These are phyloP conservation scores for Mucor circinelloides DNA, from an alignment of 371 early-diverging fungal species.

Conservation along the genomic window DNA sequence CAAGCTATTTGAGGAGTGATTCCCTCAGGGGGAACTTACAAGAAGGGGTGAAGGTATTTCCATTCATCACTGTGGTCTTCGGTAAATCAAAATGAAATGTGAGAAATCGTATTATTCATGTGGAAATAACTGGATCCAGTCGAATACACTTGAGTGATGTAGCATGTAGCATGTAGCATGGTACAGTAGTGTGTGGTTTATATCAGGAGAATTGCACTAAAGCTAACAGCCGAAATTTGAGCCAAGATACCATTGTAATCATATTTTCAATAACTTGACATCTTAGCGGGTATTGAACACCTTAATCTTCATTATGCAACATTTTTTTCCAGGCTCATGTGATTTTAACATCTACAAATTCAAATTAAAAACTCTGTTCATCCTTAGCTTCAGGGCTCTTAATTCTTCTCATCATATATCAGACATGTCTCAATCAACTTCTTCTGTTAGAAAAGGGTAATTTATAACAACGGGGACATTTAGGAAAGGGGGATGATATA, in stretches of 20 bases:
- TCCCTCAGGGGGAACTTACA: neutral
- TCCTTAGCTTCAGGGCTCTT: neutral
- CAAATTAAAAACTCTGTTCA: neutral
- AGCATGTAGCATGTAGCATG: neutral
- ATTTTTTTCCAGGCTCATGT: constrained; percentile 7
- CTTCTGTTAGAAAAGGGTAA: constrained; percentile 36
- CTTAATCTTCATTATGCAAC: neutral
- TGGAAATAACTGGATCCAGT: neutral
- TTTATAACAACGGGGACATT: neutral
- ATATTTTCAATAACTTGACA: neutral
- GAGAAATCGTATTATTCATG: neutral
- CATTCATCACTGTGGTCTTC: neutral
- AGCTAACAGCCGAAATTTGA: neutral
- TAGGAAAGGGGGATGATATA: neutral
- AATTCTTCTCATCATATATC: neutral
- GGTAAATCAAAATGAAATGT: neutral
- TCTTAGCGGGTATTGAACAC: neutral
- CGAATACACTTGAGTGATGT: neutral
- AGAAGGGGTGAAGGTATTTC: neutral
- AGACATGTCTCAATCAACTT: constrained; percentile 28
- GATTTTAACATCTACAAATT: neutral
- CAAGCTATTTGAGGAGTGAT: neutral
- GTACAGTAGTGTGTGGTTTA: neutral
- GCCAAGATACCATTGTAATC: neutral
- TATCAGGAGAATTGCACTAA: neutral